These are phyloP conservation scores for Oryza rufipogon DNA, from an alignment of 176 grass and related monocot genomes.

Conservation along the genomic window DNA sequence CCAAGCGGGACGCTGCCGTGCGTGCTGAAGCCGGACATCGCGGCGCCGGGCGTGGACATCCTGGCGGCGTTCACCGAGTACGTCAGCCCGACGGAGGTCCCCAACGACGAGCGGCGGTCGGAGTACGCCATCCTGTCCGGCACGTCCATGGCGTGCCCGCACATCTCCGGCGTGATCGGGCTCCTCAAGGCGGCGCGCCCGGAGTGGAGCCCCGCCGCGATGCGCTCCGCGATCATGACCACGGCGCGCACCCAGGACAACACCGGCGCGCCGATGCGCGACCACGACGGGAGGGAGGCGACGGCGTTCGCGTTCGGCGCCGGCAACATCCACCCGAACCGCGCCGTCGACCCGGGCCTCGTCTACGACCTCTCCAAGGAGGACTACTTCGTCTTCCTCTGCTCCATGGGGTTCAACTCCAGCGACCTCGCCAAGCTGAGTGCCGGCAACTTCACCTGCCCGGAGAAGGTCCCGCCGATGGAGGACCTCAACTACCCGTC, in stretches of 20 bases:
- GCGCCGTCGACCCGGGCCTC: constrained; percentile 69
- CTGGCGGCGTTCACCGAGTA: constrained; percentile 68
- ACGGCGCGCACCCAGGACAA: constrained; percentile 74
- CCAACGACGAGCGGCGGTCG: constrained; percentile 35
- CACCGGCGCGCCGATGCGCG: constrained; percentile 54
- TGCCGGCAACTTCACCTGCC: constrained; percentile 50
- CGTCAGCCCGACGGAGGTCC: constrained; percentile 35
- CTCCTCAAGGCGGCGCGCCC: constrained; percentile 62
- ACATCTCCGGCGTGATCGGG: constrained; percentile 57
- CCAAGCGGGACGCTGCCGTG: constrained; percentile 54
- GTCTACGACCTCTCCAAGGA: constrained; percentile 59
- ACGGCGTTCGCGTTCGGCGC: constrained; percentile 66
- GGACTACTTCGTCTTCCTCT: constrained; percentile 74
- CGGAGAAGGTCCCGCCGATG: constrained; percentile 15
- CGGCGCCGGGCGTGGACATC: constrained; percentile 71
- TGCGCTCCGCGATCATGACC: constrained; percentile 78
- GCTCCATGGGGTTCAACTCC: constrained; percentile 52
- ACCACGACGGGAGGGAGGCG: constrained; percentile 40
- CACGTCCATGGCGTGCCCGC: constrained; percentile 84
- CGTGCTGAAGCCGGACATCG: constrained; percentile 71
- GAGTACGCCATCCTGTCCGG: constrained; percentile 68
- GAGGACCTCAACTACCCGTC: constrained; percentile 95
- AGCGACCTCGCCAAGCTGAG: constrained; percentile 19
- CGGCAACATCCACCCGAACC: constrained; percentile 72
- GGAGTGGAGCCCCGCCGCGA: constrained; percentile 66